Conservation (phyloP, 345 rosid species). For the Physaria fendleri region DNA sequence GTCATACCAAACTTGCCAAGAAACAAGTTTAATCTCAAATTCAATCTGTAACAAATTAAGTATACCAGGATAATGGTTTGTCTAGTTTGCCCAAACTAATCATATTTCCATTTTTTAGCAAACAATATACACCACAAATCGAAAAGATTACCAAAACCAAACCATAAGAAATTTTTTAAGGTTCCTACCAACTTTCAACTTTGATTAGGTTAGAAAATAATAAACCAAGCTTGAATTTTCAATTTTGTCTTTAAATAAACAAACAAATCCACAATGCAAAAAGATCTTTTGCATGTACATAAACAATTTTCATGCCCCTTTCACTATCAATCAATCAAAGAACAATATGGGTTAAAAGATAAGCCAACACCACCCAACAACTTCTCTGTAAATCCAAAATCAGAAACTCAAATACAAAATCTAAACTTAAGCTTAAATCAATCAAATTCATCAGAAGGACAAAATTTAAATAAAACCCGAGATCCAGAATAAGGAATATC, state of each 20-base stretch:
- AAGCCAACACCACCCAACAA: neutral
- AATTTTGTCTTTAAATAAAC: constrained; percentile 5
- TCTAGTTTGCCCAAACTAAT: too few relatives aligned
- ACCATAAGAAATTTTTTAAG: neutral
- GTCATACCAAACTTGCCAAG: neutral
- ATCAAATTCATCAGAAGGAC: neutral
- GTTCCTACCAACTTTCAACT: neutral
- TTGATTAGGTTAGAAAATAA: constrained; percentile 7
- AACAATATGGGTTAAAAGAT: neutral
- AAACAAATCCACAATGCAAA: constrained; percentile 18
- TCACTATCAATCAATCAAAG: constrained; percentile 15
- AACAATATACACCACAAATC: constrained; percentile 13
- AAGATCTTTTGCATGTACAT: too few relatives aligned
- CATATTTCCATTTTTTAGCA: constrained; percentile 1
- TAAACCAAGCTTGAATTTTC: neutral
- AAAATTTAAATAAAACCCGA: neutral
- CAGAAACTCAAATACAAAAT: neutral
- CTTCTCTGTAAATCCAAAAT: too few relatives aligned
- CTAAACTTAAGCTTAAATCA: constrained; percentile 6
- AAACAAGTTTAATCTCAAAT: neutral
- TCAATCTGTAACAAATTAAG: neutral
- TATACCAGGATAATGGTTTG: too few relatives aligned
- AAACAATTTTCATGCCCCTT: constrained; percentile 1
- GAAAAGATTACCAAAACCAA: constrained; percentile 6
- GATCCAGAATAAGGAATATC: too few relatives aligned